Percentiles rank a stretch among this genome's conserved stretches.
These are phyloP conservation scores for Papiliotrema laurentii DNA, from an alignment of 1,284 basidiomycete species.

Conservation along the genomic window DNA sequence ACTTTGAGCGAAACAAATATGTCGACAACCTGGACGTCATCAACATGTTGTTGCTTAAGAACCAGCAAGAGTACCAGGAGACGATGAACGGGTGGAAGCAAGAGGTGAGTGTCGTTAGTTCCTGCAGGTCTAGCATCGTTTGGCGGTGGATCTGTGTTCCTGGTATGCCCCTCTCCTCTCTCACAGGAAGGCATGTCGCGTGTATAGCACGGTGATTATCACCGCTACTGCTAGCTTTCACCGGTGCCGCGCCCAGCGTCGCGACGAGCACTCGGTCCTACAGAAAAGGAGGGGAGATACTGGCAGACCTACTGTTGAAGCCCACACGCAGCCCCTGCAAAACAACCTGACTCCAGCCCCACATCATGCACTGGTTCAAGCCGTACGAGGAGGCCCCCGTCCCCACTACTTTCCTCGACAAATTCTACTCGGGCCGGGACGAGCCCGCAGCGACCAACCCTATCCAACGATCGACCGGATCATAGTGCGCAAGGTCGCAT, in stretches of 20 bases:
- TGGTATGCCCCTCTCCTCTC: too few relatives aligned
- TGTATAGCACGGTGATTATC: too few relatives aligned
- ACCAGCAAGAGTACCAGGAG: slow-evolving; percentile 87
- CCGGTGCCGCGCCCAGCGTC: too few relatives aligned
- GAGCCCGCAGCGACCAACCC: slow-evolving; percentile 29
- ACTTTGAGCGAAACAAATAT: slow-evolving; percentile 81
- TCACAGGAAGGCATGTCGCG: too few relatives aligned
- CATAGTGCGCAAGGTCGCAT: slow-evolving; percentile 21
- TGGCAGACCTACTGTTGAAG: not conserved
- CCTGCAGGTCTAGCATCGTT: too few relatives aligned
- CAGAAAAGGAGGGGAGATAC: too few relatives aligned
- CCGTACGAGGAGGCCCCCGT: slow-evolving; percentile 40
- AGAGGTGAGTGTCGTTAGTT: slow-evolving; percentile 51
- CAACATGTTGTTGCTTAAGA: slow-evolving; percentile 84
- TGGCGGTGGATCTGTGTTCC: too few relatives aligned
- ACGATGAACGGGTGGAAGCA: slow-evolving; percentile 93
- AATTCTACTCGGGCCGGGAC: slow-evolving; percentile 47
- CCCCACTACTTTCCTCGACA: slow-evolving; percentile 48
- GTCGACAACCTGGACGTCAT: slow-evolving; percentile 78
- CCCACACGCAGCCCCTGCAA: too few relatives aligned
- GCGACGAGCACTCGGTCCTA: too few relatives aligned
- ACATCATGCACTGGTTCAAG: slow-evolving; percentile 50
- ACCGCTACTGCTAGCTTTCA: too few relatives aligned
- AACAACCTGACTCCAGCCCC: slow-evolving; percentile 28
- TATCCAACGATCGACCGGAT: slow-evolving; percentile 2